Evolutionary conservation across 1,284 basidiomycete species (phyloP).

Genomic region (Pseudomicrostroma phylloplanum): DNA sequence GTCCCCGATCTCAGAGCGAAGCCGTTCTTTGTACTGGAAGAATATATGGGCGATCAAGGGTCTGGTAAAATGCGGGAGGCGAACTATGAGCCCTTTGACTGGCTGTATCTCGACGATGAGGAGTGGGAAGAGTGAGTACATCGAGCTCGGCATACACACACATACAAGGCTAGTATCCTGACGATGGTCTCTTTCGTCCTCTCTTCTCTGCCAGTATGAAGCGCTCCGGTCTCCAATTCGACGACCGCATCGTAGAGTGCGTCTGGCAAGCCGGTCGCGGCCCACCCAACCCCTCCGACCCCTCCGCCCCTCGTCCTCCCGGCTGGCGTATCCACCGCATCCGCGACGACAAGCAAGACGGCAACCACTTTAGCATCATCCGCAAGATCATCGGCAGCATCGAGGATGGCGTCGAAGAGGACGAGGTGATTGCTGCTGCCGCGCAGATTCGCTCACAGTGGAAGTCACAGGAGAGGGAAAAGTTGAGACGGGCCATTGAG

Average conservation of each 20-base stretch:
- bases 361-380: conserved; percentile 43
- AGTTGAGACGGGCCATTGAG: neutral
- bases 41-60: conserved; percentile 59
- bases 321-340: conserved; percentile 47
- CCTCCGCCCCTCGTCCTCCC: conserved; percentile 12
- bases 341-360: conserved; percentile 45
- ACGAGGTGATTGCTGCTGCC: conserved; percentile 18
- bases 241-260: conserved; percentile 90
- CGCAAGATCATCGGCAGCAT: conserved; percentile 42
- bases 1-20: conserved; percentile 73
- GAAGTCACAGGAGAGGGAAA: conserved; percentile 12
- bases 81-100: conserved; percentile 76
- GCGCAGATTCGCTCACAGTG: conserved; percentile 5
- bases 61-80: conserved; percentile 34
- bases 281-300: conserved; percentile 70
- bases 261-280: conserved; percentile 67
- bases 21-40: conserved; percentile 75
- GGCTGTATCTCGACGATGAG: conserved; percentile 74
- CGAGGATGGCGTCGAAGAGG: conserved; percentile 40
- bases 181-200: too few relatives aligned
- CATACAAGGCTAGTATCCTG: too few relatives aligned
- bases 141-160: too few relatives aligned
- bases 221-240: conserved; percentile 72
- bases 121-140: conserved; percentile 72
- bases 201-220: conserved; percentile 59